Percentiles rank a stretch among this genome's conserved stretches.
These are phyloP conservation scores for Rhodofomes roseus DNA, from an alignment of 1,284 basidiomycete genomes.

Conservation along the genomic window DNA sequence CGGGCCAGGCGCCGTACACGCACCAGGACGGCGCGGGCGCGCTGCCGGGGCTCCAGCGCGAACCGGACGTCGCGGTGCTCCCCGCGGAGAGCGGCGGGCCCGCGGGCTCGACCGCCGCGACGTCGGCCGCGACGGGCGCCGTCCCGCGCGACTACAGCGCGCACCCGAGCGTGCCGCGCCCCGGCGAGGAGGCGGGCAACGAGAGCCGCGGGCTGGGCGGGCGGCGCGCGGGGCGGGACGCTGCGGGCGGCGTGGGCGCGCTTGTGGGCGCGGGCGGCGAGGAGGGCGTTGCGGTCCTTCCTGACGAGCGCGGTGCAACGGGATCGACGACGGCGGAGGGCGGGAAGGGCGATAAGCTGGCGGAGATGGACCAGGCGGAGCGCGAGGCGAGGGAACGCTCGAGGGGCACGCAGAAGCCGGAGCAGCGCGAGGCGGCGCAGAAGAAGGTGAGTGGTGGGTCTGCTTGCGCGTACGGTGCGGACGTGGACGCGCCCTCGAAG, in stretches of 20 bases:
- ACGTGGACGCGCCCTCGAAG: background rate
- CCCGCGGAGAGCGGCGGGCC: constrained; percentile 25
- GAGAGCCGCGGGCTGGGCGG: constrained; percentile 1
- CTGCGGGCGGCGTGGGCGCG: constrained; percentile 20
- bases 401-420: background rate
- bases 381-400: constrained; percentile 1
- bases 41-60: constrained; percentile 26
- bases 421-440: background rate
- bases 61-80: constrained; percentile 27
- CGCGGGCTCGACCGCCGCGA: constrained; percentile 5
- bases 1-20: constrained; percentile 12
- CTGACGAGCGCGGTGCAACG: constrained; percentile 18
- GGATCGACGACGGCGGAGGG: background rate
- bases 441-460: constrained; percentile 4
- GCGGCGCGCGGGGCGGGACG: background rate
- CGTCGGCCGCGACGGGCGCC: constrained; percentile 3
- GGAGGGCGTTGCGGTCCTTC: constrained; percentile 24
- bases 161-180: background rate
- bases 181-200: constrained; percentile 4
- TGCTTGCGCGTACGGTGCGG: background rate
- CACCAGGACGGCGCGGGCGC: constrained; percentile 26
- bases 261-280: constrained; percentile 25
- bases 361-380: constrained; percentile 7
- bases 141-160: constrained; percentile 1
- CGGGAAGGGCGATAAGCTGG: constrained; percentile 4